Conservation (phyloP, 2,329 filamentous ascomycete genomes). For the Dactylellina parvicollis region DNA sequence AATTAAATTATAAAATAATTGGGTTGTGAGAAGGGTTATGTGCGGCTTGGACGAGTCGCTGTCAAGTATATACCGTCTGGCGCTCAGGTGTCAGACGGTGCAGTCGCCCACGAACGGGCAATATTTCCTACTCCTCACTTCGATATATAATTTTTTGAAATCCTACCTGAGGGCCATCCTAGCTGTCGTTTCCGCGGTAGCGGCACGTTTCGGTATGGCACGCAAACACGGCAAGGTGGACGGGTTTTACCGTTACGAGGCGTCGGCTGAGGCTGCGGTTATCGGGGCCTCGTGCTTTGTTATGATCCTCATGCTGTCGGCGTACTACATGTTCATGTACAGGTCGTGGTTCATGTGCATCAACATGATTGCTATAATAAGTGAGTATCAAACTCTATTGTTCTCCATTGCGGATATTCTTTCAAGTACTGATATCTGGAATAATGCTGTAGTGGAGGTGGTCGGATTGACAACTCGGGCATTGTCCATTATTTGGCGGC, state of each 20-base stretch:
- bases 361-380: conserved; percentile 13
- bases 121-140: too few relatives aligned
- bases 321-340: neutral
- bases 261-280: conserved; percentile 10
- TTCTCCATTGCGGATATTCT: neutral
- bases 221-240: neutral
- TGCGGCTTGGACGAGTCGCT: neutral
- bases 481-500: conserved; percentile 7
- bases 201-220: neutral
- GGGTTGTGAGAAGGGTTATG: too few relatives aligned
- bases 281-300: conserved; percentile 13
- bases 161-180: neutral
- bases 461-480: conserved; percentile 17
- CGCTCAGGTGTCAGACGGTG: neutral
- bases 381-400: conserved; percentile 2
- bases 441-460: conserved; percentile 14
- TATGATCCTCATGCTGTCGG: too few relatives aligned
- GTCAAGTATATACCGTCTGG: neutral
- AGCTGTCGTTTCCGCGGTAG: too few relatives aligned
- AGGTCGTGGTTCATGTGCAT: conserved; percentile 37
- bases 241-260: conserved; percentile 13
- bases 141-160: too few relatives aligned
- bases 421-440: neutral
- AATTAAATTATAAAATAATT: too few relatives aligned
- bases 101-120: neutral